A percentile compares a stretch with the other conserved stretches of the same genome.
Evolutionary conservation across 2,329 filamentous ascomycete genomes (phyloP).

Genomic region (Ophiostoma tasmaniense): DNA sequence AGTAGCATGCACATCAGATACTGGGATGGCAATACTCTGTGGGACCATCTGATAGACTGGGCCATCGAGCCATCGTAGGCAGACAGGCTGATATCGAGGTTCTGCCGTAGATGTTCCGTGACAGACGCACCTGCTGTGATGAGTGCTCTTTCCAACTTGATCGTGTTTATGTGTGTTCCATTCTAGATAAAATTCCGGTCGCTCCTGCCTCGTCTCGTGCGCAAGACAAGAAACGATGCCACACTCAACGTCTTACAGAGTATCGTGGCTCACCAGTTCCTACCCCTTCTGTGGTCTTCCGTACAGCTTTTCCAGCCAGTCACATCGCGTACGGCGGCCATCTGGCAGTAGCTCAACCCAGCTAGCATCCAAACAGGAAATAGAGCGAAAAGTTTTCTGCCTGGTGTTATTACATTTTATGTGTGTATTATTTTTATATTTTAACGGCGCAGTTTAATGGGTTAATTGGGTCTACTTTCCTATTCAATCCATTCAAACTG

Average conservation of each 20-base stretch:
- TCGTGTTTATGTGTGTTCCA: no score
- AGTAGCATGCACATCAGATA: neutral
- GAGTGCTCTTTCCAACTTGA: neutral
- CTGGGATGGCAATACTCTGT: neutral
- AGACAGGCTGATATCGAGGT: neutral
- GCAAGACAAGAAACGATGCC: no score
- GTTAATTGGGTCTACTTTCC: neutral
- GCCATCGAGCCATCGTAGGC: no score
- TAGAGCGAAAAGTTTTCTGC: constrained; percentile 6
- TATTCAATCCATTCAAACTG: constrained; percentile 3
- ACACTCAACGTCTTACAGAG: no score
- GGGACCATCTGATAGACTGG: neutral
- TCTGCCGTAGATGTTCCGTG: neutral
- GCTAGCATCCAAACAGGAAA: constrained; percentile 3
- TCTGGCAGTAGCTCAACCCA: constrained; percentile 9
- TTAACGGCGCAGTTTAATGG: neutral
- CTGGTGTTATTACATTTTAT: neutral
- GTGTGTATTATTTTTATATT: neutral
- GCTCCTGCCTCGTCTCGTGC: neutral
- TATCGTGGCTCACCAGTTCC: neutral
- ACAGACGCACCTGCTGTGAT: neutral
- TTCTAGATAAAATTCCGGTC: neutral
- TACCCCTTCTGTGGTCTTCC: constrained; percentile 11
- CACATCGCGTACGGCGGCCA: constrained; percentile 13
- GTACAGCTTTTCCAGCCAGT: constrained; percentile 12